Evolutionary conservation across 2,329 filamentous ascomycete genomes (phyloP), one percentile per base, ranked within the genome.

Genomic region (Microsporum canis): DNA sequence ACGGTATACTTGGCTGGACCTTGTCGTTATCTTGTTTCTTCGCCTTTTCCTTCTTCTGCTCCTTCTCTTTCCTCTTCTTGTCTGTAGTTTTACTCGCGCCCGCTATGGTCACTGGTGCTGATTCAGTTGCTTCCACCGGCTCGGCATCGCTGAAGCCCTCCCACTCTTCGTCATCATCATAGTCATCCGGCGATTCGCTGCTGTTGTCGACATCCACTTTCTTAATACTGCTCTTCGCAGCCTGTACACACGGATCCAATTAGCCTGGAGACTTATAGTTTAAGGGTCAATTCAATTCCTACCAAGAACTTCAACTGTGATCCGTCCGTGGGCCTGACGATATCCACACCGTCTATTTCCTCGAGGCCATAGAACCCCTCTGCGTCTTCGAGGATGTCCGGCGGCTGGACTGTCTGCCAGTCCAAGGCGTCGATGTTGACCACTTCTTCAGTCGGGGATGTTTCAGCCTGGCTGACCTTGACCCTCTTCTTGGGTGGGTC

Each of bases 361-460:
- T 99, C 91, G 1, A 99, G 77, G 0, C 89, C 91, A 68, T 87
- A 95, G 72, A 99, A 96, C 0, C 94, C 94, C 65, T 95, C 91
- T n/a, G 89, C 89, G 75, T 96, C 89, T 53, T 92, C 85, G 67
- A 91, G 79, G 70, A 88, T 85, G 69, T 91, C 88, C 5, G 89
- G 89, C 67, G 87, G 77, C 39, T 77, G 71, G 2, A 94, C 84
- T 23, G 84, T 78, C 63, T 81, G 82, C 85, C 85, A 88, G 68
- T 77, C 75, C 61, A 87, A 74, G 43, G 81, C 76, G 62, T 85
- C 79, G 38, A 82, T 63, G 29, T 68, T 68, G 58, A 76, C 67
- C 41, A 71, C 56, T 41, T 66, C 67, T 66, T 62, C 66, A 66
- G 58, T 63, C 57, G 59, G 60, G 62, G 63, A 55, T 65, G 62